Evolutionary conservation across 257 asterid genomes (phyloP), one percentile per base, ranked within the genome.

Genomic region (Nicotiana sylvestris): DNA sequence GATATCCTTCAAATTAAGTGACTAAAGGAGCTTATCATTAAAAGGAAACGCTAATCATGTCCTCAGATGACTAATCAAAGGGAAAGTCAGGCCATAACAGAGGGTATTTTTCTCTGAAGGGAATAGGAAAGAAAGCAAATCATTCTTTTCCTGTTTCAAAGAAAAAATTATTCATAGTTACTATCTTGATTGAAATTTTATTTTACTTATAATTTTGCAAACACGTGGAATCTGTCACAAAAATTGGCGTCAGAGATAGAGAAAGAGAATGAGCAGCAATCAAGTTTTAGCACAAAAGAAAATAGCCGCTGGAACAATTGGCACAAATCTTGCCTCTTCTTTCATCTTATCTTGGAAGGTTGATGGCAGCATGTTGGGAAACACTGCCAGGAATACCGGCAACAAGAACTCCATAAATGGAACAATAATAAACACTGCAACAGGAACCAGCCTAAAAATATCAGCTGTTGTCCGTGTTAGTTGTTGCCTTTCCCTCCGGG

Each of bases 341-440:
- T 95, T 93, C 98, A 93, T 91, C 94, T 95, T 95, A 89, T 95
- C 98, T 87, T 95, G 97, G 89, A 95, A 95, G 58, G 98, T 93
- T 53, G 98, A 95, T 13, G 98, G 98, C 51, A 95, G 86, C 98
- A 95, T 92, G 88, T 93, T 93, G 3, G 98, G 98, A 83, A 95
- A 95, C 82, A 95, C 87, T 87, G 93, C 92, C 84, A 95, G 83
- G 85, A 89, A 88, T 37, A 93, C 95, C 51, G 98, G 98, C 81
- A 95, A 89, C 92, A 95, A 88, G 83, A 95, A 90, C 65, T 95
- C 98, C 98, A 95, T 95, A 86, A 95, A 95, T 32, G 98, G 98
- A 49, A 95, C 97, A 17, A 95, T 56, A 80, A 95, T 87, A 84
- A 95, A 95, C 86, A 95, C 96, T 15, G 98, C 97, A 85, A 95